phyloP scores from a whole-genome alignment of 306 rosid genomes.

The Castanospermum australe region DNA sequence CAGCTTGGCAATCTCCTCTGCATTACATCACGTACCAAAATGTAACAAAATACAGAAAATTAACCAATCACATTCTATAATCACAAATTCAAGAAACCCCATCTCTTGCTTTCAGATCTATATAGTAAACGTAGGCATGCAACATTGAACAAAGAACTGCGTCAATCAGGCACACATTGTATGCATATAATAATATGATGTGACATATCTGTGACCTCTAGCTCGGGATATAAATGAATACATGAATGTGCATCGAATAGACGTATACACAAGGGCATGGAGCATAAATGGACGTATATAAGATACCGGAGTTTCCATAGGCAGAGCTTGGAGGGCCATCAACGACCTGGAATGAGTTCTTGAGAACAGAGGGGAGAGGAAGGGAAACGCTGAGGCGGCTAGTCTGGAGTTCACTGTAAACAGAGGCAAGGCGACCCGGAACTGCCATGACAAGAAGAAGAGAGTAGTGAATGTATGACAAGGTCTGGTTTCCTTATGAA shows the following conservation, averaged over 20 bases:
- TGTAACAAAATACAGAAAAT: background rate
- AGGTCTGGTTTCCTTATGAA: too few relatives aligned
- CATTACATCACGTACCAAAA: background rate
- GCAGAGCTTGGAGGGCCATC: constrained; percentile 74
- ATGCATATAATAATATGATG: background rate
- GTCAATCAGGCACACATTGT: background rate
- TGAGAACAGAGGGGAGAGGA: constrained; percentile 64
- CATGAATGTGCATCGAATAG: too few relatives aligned
- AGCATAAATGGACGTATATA: background rate
- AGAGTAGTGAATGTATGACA: too few relatives aligned
- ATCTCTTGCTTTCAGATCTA: background rate
- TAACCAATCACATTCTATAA: background rate
- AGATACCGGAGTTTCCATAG: constrained; percentile 61
- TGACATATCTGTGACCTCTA: background rate
- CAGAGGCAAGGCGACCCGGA: constrained; percentile 39
- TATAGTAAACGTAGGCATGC: too few relatives aligned
- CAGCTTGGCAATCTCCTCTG: constrained; percentile 64
- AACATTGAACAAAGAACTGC: too few relatives aligned
- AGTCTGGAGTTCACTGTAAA: constrained; percentile 59
- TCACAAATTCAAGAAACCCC: background rate
- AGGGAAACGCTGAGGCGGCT: constrained; percentile 54
- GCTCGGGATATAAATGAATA: background rate
- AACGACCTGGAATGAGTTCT: constrained; percentile 46
- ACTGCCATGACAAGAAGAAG: background rate
- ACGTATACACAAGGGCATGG: background rate